Base-by-base conservation (phyloP, 164 flowering plant genomes). In the Kingdonia uniflora region DNA sequence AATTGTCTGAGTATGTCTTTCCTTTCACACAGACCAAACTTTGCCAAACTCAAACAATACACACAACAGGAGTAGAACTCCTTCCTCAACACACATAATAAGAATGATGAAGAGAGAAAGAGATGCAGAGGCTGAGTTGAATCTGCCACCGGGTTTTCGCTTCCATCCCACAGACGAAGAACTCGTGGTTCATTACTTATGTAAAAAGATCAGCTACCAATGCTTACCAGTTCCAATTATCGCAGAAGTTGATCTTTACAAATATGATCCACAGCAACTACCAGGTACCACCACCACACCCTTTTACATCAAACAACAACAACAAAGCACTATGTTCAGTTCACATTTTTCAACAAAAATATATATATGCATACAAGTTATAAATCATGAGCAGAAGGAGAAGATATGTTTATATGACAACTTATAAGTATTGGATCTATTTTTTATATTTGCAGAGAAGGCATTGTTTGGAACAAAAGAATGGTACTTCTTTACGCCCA, bases 111-210 rank as follows among this genome's bases (percentile, higher is more conserved):
- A 8, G 35, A 61, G 62, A 35, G 42, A 57, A 57, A 52, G 54
- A 51, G 65, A 65, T 48, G 65, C 65, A 33, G 64, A 56, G 41
- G 58, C 70, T 11, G 73, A 65, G 21, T 51, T 69, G 25, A 56
- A 65, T 20, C 17, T 69, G 24, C 73, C 73, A 7, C 66, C 73
- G 0, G 73, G 73, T 5, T 69, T 65, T 52, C 50, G 73, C 8
- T 69, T 69, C 60, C 68, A 64, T 41, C 73, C 73, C 8, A 69
- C 69, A 0, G 73, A 69, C 22, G 73, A 69, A 57, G 73, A 69
- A 55, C 65, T 69, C 21, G 60, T 69, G 8, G 42, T 64, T 22
- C 68, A 65, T 33, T 69, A 69, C 47, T 49, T 69, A 19, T 65
- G 73, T 53, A 47, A 50, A 10, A 69, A 69, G 25, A 24, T 51